A percentile compares a stretch with the other conserved stretches of the same genome.
Conservation (phyloP, 768 basidiomycete genomes). For the Tephrocybe sp. region DNA sequence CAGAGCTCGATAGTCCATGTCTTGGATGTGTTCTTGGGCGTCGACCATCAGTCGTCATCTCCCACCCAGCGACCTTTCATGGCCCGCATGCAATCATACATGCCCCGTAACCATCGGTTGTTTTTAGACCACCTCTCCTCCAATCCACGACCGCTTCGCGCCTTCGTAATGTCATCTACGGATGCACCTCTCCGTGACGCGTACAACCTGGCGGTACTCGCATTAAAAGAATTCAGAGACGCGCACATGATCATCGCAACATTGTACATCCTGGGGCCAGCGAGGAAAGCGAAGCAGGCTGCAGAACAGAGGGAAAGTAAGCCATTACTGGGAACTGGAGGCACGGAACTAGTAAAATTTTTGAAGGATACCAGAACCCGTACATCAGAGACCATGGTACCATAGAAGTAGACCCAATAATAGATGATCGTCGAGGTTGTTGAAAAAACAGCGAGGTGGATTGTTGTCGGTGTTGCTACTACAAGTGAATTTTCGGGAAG, state of each 20-base stretch:
- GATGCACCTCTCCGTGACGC: slow-evolving; percentile 41
- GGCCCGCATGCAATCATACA: slow-evolving; percentile 75
- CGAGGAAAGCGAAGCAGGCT: slow-evolving; percentile 34
- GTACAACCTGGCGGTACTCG: slow-evolving; percentile 63
- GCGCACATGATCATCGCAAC: slow-evolving; percentile 76
- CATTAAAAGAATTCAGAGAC: slow-evolving; percentile 75
- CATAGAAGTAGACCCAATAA: not conserved
- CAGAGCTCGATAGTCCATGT: slow-evolving; percentile 79
- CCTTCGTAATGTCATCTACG: slow-evolving; percentile 39
- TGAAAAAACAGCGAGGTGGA: too few relatives aligned
- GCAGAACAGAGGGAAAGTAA: slow-evolving; percentile 23
- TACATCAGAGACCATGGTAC: slow-evolving; percentile 45
- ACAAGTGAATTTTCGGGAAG: too few relatives aligned
- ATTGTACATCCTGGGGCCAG: slow-evolving; percentile 75
- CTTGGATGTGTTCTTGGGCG: slow-evolving; percentile 70
- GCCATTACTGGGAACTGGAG: slow-evolving; percentile 68
- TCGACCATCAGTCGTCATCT: slow-evolving; percentile 45
- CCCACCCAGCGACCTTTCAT: slow-evolving; percentile 46
- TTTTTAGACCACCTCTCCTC: slow-evolving; percentile 68
- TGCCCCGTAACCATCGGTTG: slow-evolving; percentile 80
- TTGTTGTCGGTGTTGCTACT: too few relatives aligned
- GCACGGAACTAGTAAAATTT: slow-evolving; percentile 76
- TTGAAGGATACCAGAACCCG: slow-evolving; percentile 71
- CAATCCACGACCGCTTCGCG: slow-evolving; percentile 61
- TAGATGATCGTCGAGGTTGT: too few relatives aligned